Conservation (phyloP, 768 basidiomycete species). For the Mycena vulgaris region DNA sequence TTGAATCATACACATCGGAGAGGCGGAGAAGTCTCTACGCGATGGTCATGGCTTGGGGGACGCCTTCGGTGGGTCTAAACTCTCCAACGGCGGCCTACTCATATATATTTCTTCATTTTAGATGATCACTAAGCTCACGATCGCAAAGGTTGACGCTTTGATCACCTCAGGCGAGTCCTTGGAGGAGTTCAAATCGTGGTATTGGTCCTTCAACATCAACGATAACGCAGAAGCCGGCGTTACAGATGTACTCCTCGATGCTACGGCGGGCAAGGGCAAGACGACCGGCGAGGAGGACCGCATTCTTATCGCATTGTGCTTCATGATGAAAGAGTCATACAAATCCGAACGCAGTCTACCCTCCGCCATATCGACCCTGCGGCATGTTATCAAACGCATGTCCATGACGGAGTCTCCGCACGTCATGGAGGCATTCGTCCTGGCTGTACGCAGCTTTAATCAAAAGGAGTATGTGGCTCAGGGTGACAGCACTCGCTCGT, state of each 20-base stretch:
- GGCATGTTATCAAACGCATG: slow-evolving; percentile 19
- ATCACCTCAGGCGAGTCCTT: slow-evolving; percentile 17
- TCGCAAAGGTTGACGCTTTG: slow-evolving; percentile 24
- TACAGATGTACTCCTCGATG: slow-evolving; percentile 25
- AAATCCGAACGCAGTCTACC: slow-evolving; percentile 20
- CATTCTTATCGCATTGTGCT: slow-evolving; percentile 22
- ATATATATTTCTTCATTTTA: slow-evolving; percentile 17
- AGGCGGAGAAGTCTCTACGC: slow-evolving; percentile 12
- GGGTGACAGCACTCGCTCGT: slow-evolving; percentile 16
- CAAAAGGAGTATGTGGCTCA: slow-evolving; percentile 20
- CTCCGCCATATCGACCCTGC: slow-evolving; percentile 17
- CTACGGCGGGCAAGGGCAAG: slow-evolving; percentile 25
- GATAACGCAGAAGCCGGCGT: slow-evolving; percentile 18
- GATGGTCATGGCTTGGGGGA: slow-evolving; percentile 27
- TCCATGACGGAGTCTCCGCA: slow-evolving; percentile 15
- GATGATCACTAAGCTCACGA: slow-evolving; percentile 22
- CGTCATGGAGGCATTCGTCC: slow-evolving; percentile 21
- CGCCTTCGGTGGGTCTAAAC: slow-evolving; percentile 18
- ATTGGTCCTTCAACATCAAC: slow-evolving; percentile 26
- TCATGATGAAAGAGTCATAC: slow-evolving; percentile 21
- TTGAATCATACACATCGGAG: slow-evolving; percentile 18
- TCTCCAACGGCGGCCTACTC: slow-evolving; percentile 9
- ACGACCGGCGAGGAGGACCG: slow-evolving; percentile 14
- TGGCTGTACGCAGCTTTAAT: slow-evolving; percentile 21
- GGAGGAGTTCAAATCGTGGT: background rate